Percentiles rank a stretch among this genome's conserved stretches.
Conservation (phyloP, 306 rosid species). For the Dicorynia guianensis region DNA sequence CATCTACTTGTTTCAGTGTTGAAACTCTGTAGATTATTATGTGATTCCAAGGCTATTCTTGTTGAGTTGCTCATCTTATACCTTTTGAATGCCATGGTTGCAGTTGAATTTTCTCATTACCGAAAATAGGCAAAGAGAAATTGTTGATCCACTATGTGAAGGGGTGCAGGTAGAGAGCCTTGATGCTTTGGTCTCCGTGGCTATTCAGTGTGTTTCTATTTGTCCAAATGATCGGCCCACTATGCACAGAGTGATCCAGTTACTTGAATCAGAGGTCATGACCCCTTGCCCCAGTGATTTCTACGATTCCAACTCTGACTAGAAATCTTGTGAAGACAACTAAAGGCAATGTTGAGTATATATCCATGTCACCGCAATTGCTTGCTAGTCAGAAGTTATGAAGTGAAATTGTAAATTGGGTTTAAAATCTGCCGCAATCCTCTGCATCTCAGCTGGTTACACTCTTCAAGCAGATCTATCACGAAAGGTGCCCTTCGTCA, state of each 20-base stretch:
- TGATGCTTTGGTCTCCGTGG: slow-evolving; percentile 83
- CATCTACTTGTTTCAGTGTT: slow-evolving; percentile 30
- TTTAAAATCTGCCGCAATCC: slow-evolving; percentile 38
- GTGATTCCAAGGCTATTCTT: slow-evolving; percentile 22
- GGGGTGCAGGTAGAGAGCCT: slow-evolving; percentile 90
- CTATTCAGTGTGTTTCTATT: slow-evolving; percentile 90
- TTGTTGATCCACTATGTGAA: slow-evolving; percentile 80
- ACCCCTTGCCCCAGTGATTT: slow-evolving; percentile 98
- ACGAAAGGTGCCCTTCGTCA: slow-evolving; percentile 42
- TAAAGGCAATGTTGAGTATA: slow-evolving; percentile 33
- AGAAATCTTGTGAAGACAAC: slow-evolving; percentile 38
- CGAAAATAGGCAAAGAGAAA: slow-evolving; percentile 83
- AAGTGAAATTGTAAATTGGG: slow-evolving; percentile 36
- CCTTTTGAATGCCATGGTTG: slow-evolving; percentile 29
- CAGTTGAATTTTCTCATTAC: slow-evolving; percentile 94
- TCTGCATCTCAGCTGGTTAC: slow-evolving; percentile 45
- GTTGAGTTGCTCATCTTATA: slow-evolving; percentile 44
- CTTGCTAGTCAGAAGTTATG: slow-evolving; percentile 38
- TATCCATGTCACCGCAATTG: slow-evolving; percentile 38
- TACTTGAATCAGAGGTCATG: slow-evolving; percentile 94
- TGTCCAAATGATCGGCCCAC: slow-evolving; percentile 93
- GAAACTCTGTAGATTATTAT: slow-evolving; percentile 7
- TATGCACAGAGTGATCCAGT: slow-evolving; percentile 95
- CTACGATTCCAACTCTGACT: slow-evolving; percentile 86
- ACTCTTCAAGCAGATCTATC: slow-evolving; percentile 50